Conservation (phyloP, 768 basidiomycete species). For the Tylopilus intermedius region DNA sequence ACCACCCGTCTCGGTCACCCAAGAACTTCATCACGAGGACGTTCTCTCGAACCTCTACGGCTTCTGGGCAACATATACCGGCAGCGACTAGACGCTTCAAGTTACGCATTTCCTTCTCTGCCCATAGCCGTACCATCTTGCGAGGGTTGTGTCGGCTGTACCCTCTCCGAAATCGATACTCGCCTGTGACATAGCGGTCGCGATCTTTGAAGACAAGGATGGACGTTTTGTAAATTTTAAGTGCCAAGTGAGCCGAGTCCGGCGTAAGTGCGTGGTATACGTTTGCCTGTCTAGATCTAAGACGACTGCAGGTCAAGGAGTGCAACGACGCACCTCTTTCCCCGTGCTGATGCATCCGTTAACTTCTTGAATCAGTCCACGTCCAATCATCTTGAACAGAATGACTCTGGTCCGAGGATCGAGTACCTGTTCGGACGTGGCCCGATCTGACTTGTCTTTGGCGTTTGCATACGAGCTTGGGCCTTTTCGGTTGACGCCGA, state of each 20-base stretch:
- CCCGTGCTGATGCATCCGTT: slow-evolving; percentile 97
- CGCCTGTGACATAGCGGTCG: slow-evolving; percentile 94
- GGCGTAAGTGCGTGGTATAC: slow-evolving; percentile 86
- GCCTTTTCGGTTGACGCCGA: slow-evolving; percentile 88
- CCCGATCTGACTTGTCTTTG: slow-evolving; percentile 96
- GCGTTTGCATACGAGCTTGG: slow-evolving; percentile 80
- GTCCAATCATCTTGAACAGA: slow-evolving; percentile 92
- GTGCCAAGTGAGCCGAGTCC: slow-evolving; percentile 61
- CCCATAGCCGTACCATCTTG: slow-evolving; percentile 99
- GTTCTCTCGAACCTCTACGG: slow-evolving; percentile 92
- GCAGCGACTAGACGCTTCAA: slow-evolving; percentile 78
- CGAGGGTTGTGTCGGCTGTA: slow-evolving; percentile 88
- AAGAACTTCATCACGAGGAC: slow-evolving; percentile 95
- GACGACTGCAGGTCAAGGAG: not conserved
- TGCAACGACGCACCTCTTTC: slow-evolving; percentile 68
- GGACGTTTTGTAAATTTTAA: slow-evolving; percentile 98
- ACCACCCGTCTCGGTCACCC: slow-evolving; percentile 80
- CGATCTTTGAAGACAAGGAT: slow-evolving; percentile 97
- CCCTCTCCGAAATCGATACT: slow-evolving; percentile 90
- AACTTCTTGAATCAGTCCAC: slow-evolving; percentile 82
- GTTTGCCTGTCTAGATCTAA: slow-evolving; percentile 64
- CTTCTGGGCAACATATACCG: slow-evolving; percentile 82
- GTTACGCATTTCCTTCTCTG: slow-evolving; percentile 98
- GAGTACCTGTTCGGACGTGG: slow-evolving; percentile 94
- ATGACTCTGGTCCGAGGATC: slow-evolving; percentile 94